Evolutionary conservation across 2,329 filamentous ascomycete species (phyloP), one percentile per base, ranked within the genome.

Genomic region (Colletotrichum abscissum): DNA sequence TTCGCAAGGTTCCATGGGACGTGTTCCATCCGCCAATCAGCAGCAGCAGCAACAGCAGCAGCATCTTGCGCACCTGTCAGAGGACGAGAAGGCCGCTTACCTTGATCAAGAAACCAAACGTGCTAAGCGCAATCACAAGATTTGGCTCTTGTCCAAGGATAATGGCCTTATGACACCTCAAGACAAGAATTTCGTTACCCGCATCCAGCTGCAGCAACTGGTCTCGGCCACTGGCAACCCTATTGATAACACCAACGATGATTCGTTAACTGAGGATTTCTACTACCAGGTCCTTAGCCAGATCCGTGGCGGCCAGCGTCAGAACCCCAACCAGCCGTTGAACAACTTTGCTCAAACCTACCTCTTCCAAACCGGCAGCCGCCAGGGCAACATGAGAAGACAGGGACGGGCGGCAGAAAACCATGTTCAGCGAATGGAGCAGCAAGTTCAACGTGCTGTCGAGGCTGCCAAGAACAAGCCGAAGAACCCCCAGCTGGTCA

Each of bases 81-180:
- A 97, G 77, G 92, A 95, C 74, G 95, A 98, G 76, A 95, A 95
- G 80, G 90, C 92, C 2, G 92, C 92, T 2, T 97, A 95, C 80
- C 83, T 98, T 66, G 92, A 95, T 76, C 95, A 98, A 81, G 97
- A 99, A 82, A 95, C 95, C 0, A 97, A 95, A 84, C 92, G 97
- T 63, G 95, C 97, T 6, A 99, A 99, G 87, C 91, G 97, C 55
- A 98, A 99, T 80, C 96, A 98, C 86, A 99, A 99, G 87, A 98
- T 99, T 75, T 96, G 95, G 85, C 87, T 97, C 55, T 86, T 98
- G 66, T 97, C 95, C 28, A 95, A 95, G 84, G 95, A 97, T 78
- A 99, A 99, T 79, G 97, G 97, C 28, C 85, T 99, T 74, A 99
- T 99, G 97, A 99, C 97, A 4, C 97, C 97, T 0, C 96, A 98